These are phyloP conservation scores for Erysimum cheiranthoides DNA, from an alignment of 345 rosid genomes.

Conservation along the genomic window DNA sequence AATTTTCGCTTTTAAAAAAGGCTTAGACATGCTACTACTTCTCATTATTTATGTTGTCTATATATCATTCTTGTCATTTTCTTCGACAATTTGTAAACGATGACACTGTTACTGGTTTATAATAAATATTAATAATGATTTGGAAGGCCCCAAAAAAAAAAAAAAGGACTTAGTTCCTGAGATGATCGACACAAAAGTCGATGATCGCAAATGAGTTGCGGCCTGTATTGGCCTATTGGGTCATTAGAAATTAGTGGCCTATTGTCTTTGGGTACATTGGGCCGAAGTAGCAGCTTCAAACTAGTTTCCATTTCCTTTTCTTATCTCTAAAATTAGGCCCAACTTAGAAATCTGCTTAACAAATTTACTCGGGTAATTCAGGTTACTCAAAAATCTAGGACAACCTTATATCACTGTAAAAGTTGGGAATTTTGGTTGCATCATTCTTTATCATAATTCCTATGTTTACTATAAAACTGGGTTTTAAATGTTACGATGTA, in stretches of 20 bases:
- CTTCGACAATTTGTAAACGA: no score
- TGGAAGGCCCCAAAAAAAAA: no score
- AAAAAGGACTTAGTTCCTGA: background rate
- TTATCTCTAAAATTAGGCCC: background rate
- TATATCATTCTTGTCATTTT: no score
- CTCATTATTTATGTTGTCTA: no score
- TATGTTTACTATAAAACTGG: background rate
- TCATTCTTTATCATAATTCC: background rate
- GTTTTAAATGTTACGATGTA: background rate
- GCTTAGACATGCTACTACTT: no score
- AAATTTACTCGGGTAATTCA: background rate
- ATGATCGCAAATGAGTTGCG: slow-evolving; percentile 6
- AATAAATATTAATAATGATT: no score
- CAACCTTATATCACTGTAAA: background rate
- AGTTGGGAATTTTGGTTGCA: background rate
- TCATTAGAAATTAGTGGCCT: slow-evolving; percentile 5
- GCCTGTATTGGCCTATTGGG: slow-evolving; percentile 4
- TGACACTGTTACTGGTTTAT: no score
- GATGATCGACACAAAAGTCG: background rate
- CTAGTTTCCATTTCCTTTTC: background rate
- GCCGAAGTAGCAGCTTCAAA: background rate
- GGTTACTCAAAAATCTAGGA: background rate
- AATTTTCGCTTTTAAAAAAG: background rate
- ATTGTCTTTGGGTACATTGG: slow-evolving; percentile 16
- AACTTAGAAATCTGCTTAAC: background rate